Base-by-base conservation (phyloP, 1,284 basidiomycete species). In the Mixia osmundae region DNA sequence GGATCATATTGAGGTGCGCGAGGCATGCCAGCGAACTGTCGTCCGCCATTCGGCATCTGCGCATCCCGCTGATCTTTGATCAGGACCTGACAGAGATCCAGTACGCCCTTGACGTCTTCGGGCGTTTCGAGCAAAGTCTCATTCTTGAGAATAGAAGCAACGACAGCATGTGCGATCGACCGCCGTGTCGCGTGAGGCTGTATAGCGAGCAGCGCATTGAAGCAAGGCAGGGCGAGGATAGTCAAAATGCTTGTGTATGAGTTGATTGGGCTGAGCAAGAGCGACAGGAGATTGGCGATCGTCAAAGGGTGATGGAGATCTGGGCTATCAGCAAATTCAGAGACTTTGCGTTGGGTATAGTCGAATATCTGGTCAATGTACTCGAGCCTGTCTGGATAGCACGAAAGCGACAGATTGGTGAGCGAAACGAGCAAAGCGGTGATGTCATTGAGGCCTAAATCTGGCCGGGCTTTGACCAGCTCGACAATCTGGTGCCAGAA, bases 401-500 rank as follows among this genome's bases (percentile, higher is more conserved):
- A 91, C 56, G 78, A 85, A 25, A 94, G 61, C 1, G 80, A 85
- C 9, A 94, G 65, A 54, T 91, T 91, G 27, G 77, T 78, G 25
- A 94, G 62, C 1, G 87, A 94, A 5, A 91, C 85, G 38, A 89
- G 64, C 12, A 94, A 68, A 0, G 83, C 85, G 0, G 85, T 91
- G 51, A 89, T 74, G 50, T 94, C 87, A 56, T 91, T 82, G 50
- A 94, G 80, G 25, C 80, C 80, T 31, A 94, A 60, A 55, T 94
- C 87, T 16, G 85, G 83, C 43, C 85, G 75, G 39, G 83, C 82
- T 67, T 85, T 85, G 62, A 94, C 85, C 24, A 94, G 68, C 53
- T 87, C 76, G 6, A 91, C 83, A n/a, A 94, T 78, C 55, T 94
- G 87, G 46, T 79, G 73, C 87, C 85, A 94, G 57, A 94, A 94